Base-by-base conservation (phyloP, 2,329 filamentous ascomycete genomes). In the Colletotrichum magnum region DNA sequence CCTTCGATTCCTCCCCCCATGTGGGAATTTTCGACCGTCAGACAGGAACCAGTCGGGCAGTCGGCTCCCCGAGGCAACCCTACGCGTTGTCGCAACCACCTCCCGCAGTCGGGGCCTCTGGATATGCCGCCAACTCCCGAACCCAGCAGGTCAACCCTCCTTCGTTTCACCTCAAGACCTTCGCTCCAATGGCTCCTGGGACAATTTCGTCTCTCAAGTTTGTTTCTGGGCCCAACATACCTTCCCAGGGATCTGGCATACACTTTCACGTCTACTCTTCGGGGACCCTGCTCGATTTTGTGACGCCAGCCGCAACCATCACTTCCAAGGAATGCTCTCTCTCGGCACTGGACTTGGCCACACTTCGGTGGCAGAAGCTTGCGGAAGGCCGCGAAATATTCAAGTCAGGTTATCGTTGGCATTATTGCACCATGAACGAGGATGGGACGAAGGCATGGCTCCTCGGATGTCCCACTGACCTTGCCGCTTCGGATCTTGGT, bases 261-360 rank as follows among this genome's bases (percentile, higher is more conserved):
- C 96, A 99, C 79, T 99, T 97, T 77, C 96, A 99, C 78, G 91
- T 95, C 51, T 98, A 97, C 79, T 95, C 94, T 7, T 97, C 95
- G 0, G 95, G 95, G 6, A 95, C 93, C 32, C 87, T 99, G 53
- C 89, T 99, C 43, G 96, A 99, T 78, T 95, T 99, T 77, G 93
- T 97, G 48, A 98, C 96, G 0, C 95, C 95, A 1, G 94, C 95
- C 2, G 92, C 94, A 16, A 95, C 95, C 1, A 95, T 95, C 71
- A 92, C 92, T 7, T 90, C 93, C 3, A 92, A 93, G 72, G 95
- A 98, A 74, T 98, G 95, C 73, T 97, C 95, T 21, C 81, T 99
- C 24, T 97, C 94, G 0, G 93, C 94, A 4, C 84, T 99, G 28
- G 96, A 99, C 74, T 85, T 99, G 12, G 92, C 93, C 67, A 92